Conservation (phyloP, 2,329 filamentous ascomycete species). For the Endocalyx cinctus region DNA sequence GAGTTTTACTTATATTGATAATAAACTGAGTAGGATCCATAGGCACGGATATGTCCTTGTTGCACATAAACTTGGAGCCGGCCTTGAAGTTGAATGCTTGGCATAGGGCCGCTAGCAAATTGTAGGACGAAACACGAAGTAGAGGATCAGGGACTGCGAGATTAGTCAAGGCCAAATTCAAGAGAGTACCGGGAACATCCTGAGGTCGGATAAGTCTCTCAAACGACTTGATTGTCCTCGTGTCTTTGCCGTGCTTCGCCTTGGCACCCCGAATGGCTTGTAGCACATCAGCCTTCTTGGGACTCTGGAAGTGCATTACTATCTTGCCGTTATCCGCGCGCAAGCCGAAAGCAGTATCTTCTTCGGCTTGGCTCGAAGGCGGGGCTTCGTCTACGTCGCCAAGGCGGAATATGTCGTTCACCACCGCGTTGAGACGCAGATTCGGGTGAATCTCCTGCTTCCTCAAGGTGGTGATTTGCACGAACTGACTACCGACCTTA, state of each 20-base stretch:
- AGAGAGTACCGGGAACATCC: slow-evolving; percentile 64
- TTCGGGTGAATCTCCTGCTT: slow-evolving; percentile 64
- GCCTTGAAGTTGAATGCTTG: slow-evolving; percentile 63
- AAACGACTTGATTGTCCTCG: slow-evolving; percentile 53
- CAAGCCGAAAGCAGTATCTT: slow-evolving; percentile 63
- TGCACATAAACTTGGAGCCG: slow-evolving; percentile 56
- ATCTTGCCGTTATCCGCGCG: slow-evolving; percentile 66
- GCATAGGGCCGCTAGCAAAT: slow-evolving; percentile 62
- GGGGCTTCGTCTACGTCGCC: slow-evolving; percentile 64
- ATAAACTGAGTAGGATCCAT: slow-evolving; percentile 61
- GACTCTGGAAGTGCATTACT: slow-evolving; percentile 67
- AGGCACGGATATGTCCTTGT: slow-evolving; percentile 60
- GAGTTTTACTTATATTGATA: slow-evolving; percentile 58
- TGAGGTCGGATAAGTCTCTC: slow-evolving; percentile 65
- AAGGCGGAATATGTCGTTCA: slow-evolving; percentile 67
- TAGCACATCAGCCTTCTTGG: slow-evolving; percentile 58
- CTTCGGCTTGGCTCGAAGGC: slow-evolving; percentile 59
- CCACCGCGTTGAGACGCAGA: slow-evolving; percentile 55
- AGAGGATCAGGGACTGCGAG: slow-evolving; percentile 57
- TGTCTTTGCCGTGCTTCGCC: slow-evolving; percentile 60
- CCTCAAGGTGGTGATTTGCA: slow-evolving; percentile 64
- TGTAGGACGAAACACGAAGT: slow-evolving; percentile 61
- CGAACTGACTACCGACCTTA: slow-evolving; percentile 65
- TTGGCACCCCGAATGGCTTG: slow-evolving; percentile 61
- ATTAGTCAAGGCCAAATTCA: slow-evolving; percentile 65